Base-by-base conservation (phyloP, 768 basidiomycete species). In the Psilocybe azurescens region DNA sequence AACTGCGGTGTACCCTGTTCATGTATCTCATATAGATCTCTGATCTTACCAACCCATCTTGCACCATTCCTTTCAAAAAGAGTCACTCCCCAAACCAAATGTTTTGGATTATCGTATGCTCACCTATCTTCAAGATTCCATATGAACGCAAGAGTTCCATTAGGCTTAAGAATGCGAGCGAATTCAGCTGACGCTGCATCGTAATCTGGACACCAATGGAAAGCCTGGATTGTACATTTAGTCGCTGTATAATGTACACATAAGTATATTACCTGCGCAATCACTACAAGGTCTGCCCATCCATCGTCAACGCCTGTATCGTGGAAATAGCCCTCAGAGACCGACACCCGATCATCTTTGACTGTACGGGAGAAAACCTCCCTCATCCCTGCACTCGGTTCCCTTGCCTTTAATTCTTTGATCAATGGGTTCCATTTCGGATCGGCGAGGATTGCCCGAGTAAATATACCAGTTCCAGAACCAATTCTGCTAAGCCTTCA, bases 101-200 rank as follows among this genome's bases (percentile, higher is more conserved):
- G 29, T 64, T 20, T 47, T 20, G 10, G 14, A 32, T 13, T 3
- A 64, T 32, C 2, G 48, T 18, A 8, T 11, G 24, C 61, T 50
- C 61, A 88, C 89, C 90, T 80, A 74, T 94, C 89, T 73, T 97
- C 96, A 32, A 96, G 77, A 75, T 97, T 98, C 96, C 96, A 98
- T 51, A 96, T 86, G 59, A 93, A 81, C 5, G 82, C 88, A 16
- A 91, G 81, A 1, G 82, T 74, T 2, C 93, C 93, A n/a, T 76
- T 75, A 0, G 92, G 90, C 70, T 90, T 91, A 53, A 97, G 81
- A 65, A 95, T 86, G 33, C 94, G 86, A 7, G 86, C 82, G 67
- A 97, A 92, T 71, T 97, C 95, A 0, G 75, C 75, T 18, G 86
- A 81, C 0, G 95, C 94, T 56, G 78, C 79, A 50, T 86, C 83